Base-by-base conservation (phyloP, 805 yeast species). In the Lipomyces lipofer region DNA sequence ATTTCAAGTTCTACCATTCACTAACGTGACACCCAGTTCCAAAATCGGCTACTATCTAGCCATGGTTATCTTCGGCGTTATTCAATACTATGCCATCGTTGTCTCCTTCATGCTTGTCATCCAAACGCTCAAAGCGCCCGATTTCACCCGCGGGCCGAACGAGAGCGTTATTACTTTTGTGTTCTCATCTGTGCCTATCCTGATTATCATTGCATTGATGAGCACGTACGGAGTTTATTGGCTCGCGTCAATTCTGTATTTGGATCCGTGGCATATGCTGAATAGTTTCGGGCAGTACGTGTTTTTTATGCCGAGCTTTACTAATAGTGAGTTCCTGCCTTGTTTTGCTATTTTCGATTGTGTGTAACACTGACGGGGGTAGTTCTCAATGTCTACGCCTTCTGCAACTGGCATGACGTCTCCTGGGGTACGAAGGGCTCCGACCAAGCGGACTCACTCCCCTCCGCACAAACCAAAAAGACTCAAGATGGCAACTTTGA, bases 391-490 rank as follows among this genome's bases (percentile, higher is more conserved):
- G 84, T 83, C 46, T 83, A 81, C 67, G 85, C 87, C 1, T 83
- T 83, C 67, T 83, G 86, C 72, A 83, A 83, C 69, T 81, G 83
- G 72, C 86, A 83, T 66, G 87, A 83, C 69, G 79, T 83, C 45
- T 83, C 87, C 1, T 83, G 87, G 87, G 87, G 87, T 54, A 83
- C 87, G n/a, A 83, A 83, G 67, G 87, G 87, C 38, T 80, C 82
- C 40, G 85, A 69, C 49, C 67, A 65, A 2, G 81, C 82, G 4
- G 75, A 71, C 32, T 80, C 78, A 36, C 74, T 82, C 66, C 85
- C 86, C 48, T 76, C 71, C 1, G 82, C 79, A 10, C 69, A 68
- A 40, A 62, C 67, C 17, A 79, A 76, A 62, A 76, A 75, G 35
- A 72, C 75, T 49, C 80, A 78, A 51, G 82, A 78, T 60, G 84